A percentile compares a stretch with the other conserved stretches of the same genome.
These are phyloP conservation scores for Kentomonas sorsogonicus DNA, from an alignment of 208 protist genomes.

Conservation along the genomic window DNA sequence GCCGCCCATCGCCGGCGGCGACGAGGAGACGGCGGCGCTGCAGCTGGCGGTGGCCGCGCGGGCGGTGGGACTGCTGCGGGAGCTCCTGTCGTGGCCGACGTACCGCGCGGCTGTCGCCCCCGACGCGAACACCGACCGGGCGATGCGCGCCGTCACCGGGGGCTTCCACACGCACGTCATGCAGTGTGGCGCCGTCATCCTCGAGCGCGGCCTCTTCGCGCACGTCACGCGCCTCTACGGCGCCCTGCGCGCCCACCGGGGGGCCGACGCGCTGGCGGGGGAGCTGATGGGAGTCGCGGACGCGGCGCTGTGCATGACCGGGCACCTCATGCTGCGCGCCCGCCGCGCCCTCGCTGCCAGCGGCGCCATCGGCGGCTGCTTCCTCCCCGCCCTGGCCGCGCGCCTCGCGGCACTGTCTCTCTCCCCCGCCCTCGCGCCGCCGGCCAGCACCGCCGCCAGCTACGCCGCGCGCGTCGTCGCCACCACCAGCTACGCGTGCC, in stretches of 20 bases:
- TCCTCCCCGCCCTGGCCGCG: too few species aligned
- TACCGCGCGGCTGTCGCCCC: conserved; percentile 14
- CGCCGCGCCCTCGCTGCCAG: conserved; percentile 11
- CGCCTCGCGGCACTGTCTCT: conserved; percentile 8
- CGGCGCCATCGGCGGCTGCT: too few species aligned
- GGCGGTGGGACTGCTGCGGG: conserved; percentile 22
- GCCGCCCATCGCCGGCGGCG: neutral
- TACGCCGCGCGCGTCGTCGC: conserved; percentile 7
- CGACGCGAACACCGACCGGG: neutral
- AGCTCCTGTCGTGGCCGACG: conserved; percentile 36
- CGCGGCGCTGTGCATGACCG: conserved; percentile 20
- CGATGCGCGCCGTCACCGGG: neutral
- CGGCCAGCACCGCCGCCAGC: neutral
- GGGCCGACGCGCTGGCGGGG: conserved; percentile 8
- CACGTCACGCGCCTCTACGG: neutral
- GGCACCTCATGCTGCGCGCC: conserved; percentile 11
- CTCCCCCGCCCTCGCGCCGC: neutral
- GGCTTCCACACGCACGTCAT: neutral
- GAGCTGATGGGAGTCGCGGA: conserved; percentile 10
- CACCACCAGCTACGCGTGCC: conserved; percentile 13
- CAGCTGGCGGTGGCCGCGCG: conserved; percentile 14
- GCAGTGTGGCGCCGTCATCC: neutral
- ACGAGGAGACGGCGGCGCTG: conserved; percentile 6
- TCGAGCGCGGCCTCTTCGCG: neutral
- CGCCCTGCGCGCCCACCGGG: neutral